phyloP scores from a whole-genome alignment of 2,329 filamentous ascomycete species.

The Ophiocordyceps camponoti-rufipedis region DNA sequence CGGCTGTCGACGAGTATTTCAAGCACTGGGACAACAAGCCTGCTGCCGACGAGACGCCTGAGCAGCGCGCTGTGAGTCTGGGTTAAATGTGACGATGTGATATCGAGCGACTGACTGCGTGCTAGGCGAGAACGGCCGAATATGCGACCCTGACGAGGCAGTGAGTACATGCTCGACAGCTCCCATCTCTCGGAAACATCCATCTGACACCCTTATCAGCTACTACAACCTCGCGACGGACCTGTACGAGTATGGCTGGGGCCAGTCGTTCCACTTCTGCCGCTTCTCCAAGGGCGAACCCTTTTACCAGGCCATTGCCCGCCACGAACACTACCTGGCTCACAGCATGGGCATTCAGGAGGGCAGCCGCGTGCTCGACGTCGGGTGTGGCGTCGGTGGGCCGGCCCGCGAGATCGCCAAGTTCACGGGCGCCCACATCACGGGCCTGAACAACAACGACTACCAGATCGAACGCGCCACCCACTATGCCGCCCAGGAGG shows the following conservation, averaged over 20 bases:
- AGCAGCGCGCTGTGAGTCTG: conserved; percentile 51
- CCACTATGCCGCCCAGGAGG: conserved; percentile 65
- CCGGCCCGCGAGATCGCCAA: conserved; percentile 92
- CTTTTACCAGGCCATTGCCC: conserved; percentile 81
- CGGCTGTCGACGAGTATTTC: conserved; percentile 81
- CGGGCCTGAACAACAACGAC: conserved; percentile 96
- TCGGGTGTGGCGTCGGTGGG: conserved; percentile 92
- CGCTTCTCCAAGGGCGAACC: conserved; percentile 74
- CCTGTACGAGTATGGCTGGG: conserved; percentile 94
- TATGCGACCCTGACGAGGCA: conserved; percentile 89
- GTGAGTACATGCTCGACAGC: conserved; percentile 29
- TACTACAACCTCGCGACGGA: conserved; percentile 98
- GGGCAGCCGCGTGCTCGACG: conserved; percentile 80
- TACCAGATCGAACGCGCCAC: conserved; percentile 96
- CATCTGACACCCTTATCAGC: conserved; percentile 20
- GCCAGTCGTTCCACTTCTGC: conserved; percentile 93
- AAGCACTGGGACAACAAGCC: conserved; percentile 89
- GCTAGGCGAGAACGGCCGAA: conserved; percentile 61
- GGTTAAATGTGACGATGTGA: not conserved
- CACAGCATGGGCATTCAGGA: conserved; percentile 73
- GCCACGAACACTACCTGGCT: conserved; percentile 95
- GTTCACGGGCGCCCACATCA: conserved; percentile 78
- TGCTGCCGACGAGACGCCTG: conserved; percentile 63
- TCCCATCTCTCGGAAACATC: no score
- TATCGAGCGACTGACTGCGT: conserved; percentile 3